Base-by-base conservation (phyloP, 1,139 yeast genomes). In the Insectozyma bohioensis region DNA sequence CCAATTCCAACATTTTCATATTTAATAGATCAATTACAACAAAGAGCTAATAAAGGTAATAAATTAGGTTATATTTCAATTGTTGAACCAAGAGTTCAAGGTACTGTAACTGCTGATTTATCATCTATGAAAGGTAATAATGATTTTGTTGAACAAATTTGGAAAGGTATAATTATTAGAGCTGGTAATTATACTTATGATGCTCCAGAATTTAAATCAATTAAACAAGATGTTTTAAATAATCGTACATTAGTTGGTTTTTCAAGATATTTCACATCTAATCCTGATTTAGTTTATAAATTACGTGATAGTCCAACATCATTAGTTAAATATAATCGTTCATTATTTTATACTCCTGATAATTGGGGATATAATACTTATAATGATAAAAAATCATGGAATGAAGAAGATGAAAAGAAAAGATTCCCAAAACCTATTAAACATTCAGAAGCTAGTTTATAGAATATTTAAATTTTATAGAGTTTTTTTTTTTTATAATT, bases 261-360 rank as follows among this genome's bases (percentile, higher is more conserved):
- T 45, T 70, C 72, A 24, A 67, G 80, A 51, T 63, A 52, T 41
- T 75, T 59, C 43, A 67, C 65, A 30, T 58, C 79, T 2, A 77
- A 75, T 52, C 81, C 81, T 5, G 81, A 77, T 51, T 58, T 76
- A 28, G 67, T 63, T 6, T 43, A 58, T 11, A 65, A 78, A 50
- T 51, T 75, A 25, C 60, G 61, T 37, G 26, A 35, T 31, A 56
- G 72, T 29, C 75, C 75, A 10, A 37, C 46, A 26, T 61, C 61
- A 16, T 58, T 75, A 46, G 64, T 57, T 30, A 49, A 50, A 15
- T 58, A 57, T 37, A 42, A 54, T 14, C 48, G 63, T 42, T 36
- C 31, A 11, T 30, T 44, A 4, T 58, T 58, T 42, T 58, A 58
- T 39, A 33, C 32, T 8, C 20, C 31, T 3, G 32, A 26, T 20